phyloP scores from a whole-genome alignment of 2,329 filamentous ascomycete species.

The Pleurostoma richardsiae region DNA sequence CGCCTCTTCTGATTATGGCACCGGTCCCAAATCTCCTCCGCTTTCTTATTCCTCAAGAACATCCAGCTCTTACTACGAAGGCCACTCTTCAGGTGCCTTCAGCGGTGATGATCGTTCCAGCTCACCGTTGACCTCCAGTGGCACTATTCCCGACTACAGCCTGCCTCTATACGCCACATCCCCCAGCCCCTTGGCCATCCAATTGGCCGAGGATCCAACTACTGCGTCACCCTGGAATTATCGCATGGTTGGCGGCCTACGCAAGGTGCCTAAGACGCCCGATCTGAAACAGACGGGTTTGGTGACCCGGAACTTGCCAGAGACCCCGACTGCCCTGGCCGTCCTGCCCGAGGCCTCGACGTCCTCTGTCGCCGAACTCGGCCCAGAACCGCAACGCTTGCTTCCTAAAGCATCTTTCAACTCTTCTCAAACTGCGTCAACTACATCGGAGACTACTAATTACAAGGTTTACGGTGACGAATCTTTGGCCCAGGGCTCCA shows the following conservation, averaged over 20 bases:
- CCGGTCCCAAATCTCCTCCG: conserved; percentile 32
- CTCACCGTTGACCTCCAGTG: conserved; percentile 37
- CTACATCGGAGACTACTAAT: conserved; percentile 38
- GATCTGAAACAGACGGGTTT: conserved; percentile 34
- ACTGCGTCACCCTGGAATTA: conserved; percentile 44
- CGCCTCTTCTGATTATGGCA: conserved; percentile 9
- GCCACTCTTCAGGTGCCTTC: conserved; percentile 39
- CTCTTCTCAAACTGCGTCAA: conserved; percentile 34
- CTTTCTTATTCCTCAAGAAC: conserved; percentile 31
- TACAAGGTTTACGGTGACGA: conserved; percentile 41
- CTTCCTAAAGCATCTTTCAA: conserved; percentile 30
- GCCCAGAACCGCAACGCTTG: conserved; percentile 2
- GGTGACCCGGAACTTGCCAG: conserved; percentile 15
- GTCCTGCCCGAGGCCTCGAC: conserved; percentile 25
- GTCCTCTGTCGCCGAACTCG: conserved; percentile 12
- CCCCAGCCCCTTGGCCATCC: conserved; percentile 25
- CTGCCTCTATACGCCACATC: conserved; percentile 27
- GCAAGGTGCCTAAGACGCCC: conserved; percentile 42
- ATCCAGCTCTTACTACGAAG: conserved; percentile 46
- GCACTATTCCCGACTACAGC: conserved; percentile 37
- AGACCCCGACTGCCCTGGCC: conserved; percentile 21
- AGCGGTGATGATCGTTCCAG: conserved; percentile 39
- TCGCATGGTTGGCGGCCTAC: conserved; percentile 48
- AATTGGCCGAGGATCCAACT: conserved; percentile 26
- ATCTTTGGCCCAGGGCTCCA: conserved; percentile 29